A percentile compares a stretch with the other conserved stretches of the same genome.
Conservation (phyloP, 495 filamentous ascomycete species). For the Trichoderma asperelloides region DNA sequence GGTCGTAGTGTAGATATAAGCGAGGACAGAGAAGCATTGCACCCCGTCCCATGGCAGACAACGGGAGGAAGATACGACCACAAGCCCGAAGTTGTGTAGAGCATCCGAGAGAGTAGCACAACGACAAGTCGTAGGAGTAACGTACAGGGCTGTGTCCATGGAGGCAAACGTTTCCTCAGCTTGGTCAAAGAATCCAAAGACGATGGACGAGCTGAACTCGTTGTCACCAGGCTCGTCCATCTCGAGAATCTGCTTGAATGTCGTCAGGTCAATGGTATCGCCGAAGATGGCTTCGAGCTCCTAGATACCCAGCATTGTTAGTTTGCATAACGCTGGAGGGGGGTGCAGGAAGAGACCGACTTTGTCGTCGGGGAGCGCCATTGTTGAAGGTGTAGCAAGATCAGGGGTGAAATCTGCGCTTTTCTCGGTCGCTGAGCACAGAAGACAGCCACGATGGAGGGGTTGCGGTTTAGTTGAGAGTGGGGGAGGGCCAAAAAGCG, state of each 20-base stretch:
- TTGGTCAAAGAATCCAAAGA: slow-evolving; percentile 88
- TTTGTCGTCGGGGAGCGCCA: slow-evolving; percentile 9
- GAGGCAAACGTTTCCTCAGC: slow-evolving; percentile 75
- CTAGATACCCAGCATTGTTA: not conserved
- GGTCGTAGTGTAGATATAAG: not conserved
- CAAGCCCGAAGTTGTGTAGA: not conserved
- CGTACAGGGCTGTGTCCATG: slow-evolving; percentile 79
- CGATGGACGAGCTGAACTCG: slow-evolving; percentile 69
- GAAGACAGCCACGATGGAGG: slow-evolving; percentile 5
- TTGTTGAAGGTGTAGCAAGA: not conserved
- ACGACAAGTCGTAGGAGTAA: slow-evolving; percentile 12
- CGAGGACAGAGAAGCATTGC: not conserved
- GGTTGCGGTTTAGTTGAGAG: not conserved
- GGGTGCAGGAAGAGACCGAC: not conserved
- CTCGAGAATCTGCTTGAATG: slow-evolving; percentile 92
- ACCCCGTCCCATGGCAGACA: not conserved
- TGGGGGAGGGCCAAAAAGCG: not conserved
- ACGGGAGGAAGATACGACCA: not conserved
- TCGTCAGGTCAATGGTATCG: slow-evolving; percentile 66
- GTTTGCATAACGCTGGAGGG: not conserved
- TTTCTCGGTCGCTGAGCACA: not conserved
- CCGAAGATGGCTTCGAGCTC: slow-evolving; percentile 34
- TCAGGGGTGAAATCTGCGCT: not conserved
- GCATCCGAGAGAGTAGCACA: not conserved
- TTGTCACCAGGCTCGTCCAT: slow-evolving; percentile 87